Conservation (phyloP, 2,329 filamentous ascomycete genomes). For the Neofusicoccum umdonicola region DNA sequence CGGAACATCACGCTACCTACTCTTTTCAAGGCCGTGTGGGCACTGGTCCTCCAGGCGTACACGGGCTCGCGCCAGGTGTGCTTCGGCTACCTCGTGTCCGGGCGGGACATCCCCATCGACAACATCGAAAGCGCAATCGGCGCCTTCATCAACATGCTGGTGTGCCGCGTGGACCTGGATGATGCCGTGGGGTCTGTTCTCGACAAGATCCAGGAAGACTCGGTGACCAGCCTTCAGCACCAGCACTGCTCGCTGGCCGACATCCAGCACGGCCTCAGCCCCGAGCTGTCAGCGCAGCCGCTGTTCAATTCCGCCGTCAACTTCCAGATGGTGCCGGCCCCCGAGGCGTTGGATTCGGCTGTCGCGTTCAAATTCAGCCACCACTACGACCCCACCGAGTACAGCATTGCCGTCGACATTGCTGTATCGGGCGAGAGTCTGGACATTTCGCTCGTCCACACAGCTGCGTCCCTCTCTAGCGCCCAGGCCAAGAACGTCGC, state of each 20-base stretch:
- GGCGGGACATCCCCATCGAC: constrained; percentile 33
- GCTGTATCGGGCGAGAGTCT: constrained; percentile 5
- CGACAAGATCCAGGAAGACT: neutral
- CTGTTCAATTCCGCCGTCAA: constrained; percentile 52
- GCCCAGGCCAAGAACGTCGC: constrained; percentile 18
- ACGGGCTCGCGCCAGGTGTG: constrained; percentile 30
- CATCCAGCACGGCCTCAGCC: constrained; percentile 40
- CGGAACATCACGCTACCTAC: constrained; percentile 50
- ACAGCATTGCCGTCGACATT: constrained; percentile 27
- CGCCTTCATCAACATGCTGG: constrained; percentile 40
- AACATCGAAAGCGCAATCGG: constrained; percentile 37
- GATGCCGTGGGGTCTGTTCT: constrained; percentile 28
- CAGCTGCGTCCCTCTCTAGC: constrained; percentile 8
- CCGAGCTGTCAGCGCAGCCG: constrained; percentile 47
- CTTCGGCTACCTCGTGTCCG: constrained; percentile 37
- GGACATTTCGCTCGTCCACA: constrained; percentile 18
- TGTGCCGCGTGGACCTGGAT: constrained; percentile 33
- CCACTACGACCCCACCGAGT: constrained; percentile 8
- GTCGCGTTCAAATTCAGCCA: neutral
- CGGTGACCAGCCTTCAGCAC: constrained; percentile 16
- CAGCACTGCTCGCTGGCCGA: constrained; percentile 31
- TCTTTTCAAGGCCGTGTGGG: constrained; percentile 39
- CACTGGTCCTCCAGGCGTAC: constrained; percentile 28
- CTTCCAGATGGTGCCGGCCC: constrained; percentile 39
- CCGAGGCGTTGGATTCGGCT: constrained; percentile 46